Evolutionary conservation across 1,284 basidiomycete genomes (phyloP), one percentile per base, ranked within the genome.

Genomic region (Coniferiporia sulphurascens): DNA sequence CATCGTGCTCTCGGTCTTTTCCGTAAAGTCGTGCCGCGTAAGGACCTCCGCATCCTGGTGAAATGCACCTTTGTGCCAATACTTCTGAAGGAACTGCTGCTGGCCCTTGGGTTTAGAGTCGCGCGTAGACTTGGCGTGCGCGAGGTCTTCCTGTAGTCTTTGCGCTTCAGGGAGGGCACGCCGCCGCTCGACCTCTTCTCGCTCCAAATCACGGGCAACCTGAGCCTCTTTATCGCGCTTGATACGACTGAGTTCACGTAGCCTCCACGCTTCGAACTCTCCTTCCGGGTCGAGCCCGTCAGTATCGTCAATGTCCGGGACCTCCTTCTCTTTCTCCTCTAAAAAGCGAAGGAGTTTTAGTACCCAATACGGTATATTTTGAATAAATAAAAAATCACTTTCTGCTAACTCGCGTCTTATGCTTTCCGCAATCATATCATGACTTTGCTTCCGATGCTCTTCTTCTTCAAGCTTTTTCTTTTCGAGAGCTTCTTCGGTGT

Each of bases 51-150:
- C 84, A 73, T 98, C 96, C 87, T 92, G 93, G 73, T 97, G 95
- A 80, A 99, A 99, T 61, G 95, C 95, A 68, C 97, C 97, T 75
- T 98, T 98, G 78, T 99, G 97, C 85, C 95, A 98, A 72, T 98
- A 99, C 75, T 97, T 98, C 72, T 99, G 95, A 67, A 98, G 74
- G 76, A 99, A 98, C 67, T 87, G 91, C 71, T 95, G 91, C 63
- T 91, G 80, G 2, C 93, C 93, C 67, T 93, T 89, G 1, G 89
- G 86, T 73, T 95, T 95, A 56, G 89, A 87, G 58, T 87, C 86
- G 56, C 95, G 79, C 44, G 83, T 78, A 70, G 89, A 84, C 63
- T 92, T 81, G 2, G 95, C 95, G 49, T 80, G 84, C 71, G 91
- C 95, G 62, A 94, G 69, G 71, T 99, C 96, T 72, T 98, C 96